These are phyloP conservation scores for Hyphochytrium catenoides DNA, from an alignment of 352 stramenopile genomes.

Conservation along the genomic window DNA sequence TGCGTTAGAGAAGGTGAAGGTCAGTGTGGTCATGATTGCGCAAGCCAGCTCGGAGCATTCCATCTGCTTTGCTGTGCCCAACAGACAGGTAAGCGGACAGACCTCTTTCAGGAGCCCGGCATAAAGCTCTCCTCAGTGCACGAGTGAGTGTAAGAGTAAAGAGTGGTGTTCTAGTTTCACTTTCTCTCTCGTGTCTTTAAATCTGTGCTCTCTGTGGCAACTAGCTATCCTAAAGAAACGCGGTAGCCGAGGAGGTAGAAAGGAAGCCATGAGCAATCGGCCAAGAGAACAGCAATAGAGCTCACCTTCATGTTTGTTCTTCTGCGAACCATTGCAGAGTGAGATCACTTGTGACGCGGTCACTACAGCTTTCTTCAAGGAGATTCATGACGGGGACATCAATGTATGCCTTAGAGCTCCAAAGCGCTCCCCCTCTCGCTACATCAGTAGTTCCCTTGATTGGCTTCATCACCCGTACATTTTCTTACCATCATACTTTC, in stretches of 20 bases:
- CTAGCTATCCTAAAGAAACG: constrained; percentile 3
- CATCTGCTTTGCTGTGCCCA: constrained; percentile 78
- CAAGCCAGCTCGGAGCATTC: constrained; percentile 81
- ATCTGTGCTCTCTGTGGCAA: no score
- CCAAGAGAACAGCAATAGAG: no score
- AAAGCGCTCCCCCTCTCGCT: no score
- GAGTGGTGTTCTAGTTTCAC: not conserved
- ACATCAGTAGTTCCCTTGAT: no score
- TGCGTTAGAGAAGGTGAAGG: constrained; percentile 62
- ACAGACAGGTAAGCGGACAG: constrained; percentile 23
- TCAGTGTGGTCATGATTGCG: constrained; percentile 84
- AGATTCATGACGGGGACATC: constrained; percentile 53
- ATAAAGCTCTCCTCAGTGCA: not conserved
- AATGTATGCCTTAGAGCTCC: constrained; percentile 10
- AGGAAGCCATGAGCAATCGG: constrained; percentile 41
- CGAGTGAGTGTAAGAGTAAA: not conserved
- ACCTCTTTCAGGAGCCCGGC: no score
- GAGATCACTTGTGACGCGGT: no score
- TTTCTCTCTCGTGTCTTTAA: not conserved
- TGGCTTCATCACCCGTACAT: no score
- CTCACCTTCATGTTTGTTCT: no score
- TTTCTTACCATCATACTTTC: constrained; percentile 4
- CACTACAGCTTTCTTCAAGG: constrained; percentile 63
- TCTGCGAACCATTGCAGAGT: no score
- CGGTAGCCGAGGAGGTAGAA: no score